phyloP scores from a whole-genome alignment of 1,139 yeast genomes.

The Saccharomyces hybrid region DNA sequence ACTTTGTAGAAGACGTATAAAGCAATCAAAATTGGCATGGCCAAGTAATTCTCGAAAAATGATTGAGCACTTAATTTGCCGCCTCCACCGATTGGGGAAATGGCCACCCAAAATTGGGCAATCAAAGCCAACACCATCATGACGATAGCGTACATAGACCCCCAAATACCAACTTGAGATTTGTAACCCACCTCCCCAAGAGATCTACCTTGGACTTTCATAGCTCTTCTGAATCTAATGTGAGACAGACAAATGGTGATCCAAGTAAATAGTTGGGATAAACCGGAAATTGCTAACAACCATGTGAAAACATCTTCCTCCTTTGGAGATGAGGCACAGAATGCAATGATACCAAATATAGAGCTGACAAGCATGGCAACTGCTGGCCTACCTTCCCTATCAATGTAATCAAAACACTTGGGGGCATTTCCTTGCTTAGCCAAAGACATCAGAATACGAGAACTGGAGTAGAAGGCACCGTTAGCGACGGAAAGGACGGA shows the following conservation, averaged over 20 bases:
- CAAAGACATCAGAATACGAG: slow-evolving; percentile 51
- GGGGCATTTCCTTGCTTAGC: slow-evolving; percentile 56
- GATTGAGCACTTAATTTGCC: slow-evolving; percentile 37
- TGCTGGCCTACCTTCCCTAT: slow-evolving; percentile 53
- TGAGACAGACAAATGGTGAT: slow-evolving; percentile 48
- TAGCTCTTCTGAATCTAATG: slow-evolving; percentile 52
- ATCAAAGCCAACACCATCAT: slow-evolving; percentile 42
- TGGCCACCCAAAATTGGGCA: slow-evolving; percentile 59
- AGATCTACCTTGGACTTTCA: slow-evolving; percentile 43
- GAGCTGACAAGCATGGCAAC: slow-evolving; percentile 38
- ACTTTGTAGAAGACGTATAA: slow-evolving; percentile 47
- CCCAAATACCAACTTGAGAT: slow-evolving; percentile 46
- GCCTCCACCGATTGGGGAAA: slow-evolving; percentile 47
- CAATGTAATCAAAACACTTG: slow-evolving; percentile 46
- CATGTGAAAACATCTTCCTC: slow-evolving; percentile 49
- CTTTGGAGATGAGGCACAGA: slow-evolving; percentile 47
- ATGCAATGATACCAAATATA: slow-evolving; percentile 45
- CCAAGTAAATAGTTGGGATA: slow-evolving; percentile 57
- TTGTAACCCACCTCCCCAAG: slow-evolving; percentile 43
- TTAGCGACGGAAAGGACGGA: slow-evolving; percentile 46
- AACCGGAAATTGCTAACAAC: slow-evolving; percentile 55
- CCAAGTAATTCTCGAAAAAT: slow-evolving; percentile 54
- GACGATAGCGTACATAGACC: slow-evolving; percentile 40
- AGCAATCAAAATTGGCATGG: slow-evolving; percentile 49
- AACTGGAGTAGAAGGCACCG: slow-evolving; percentile 49